Evolutionary conservation across 257 asterid species (phyloP).

Genomic region (Salvia miltiorrhiza): DNA sequence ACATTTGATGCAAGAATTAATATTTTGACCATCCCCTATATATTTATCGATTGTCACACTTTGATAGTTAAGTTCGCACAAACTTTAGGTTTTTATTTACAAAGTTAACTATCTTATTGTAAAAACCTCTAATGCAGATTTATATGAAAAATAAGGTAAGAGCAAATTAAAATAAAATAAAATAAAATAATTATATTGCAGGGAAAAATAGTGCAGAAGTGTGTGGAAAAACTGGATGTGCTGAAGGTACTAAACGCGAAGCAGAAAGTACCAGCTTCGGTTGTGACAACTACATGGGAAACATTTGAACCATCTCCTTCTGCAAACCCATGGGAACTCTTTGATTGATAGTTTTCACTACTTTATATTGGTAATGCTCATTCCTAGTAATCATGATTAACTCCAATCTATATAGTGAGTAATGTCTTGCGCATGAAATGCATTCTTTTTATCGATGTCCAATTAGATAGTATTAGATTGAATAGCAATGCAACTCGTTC

Average conservation of each 20-base stretch:
- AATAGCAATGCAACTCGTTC: not conserved
- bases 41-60: no score
- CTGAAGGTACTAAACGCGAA: slow-evolving; percentile 49
- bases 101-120: no score
- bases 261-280: slow-evolving; percentile 29
- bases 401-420: not conserved
- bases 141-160: not conserved
- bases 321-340: slow-evolving; percentile 47
- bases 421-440: no score
- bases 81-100: no score
- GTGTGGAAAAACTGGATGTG: slow-evolving; percentile 58
- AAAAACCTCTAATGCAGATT: no score
- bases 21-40: no score
- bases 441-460: not conserved
- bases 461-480: not conserved
- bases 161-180: not conserved
- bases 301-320: slow-evolving; percentile 35
- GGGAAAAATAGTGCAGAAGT: slow-evolving; percentile 60
- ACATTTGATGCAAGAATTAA: no score
- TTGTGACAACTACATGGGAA: slow-evolving; percentile 42
- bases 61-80: no score
- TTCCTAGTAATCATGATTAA: not conserved
- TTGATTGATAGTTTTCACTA: slow-evolving; percentile 32
- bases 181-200: slow-evolving; percentile 4
- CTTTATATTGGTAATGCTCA: not conserved